Base-by-base conservation (phyloP, 106 monocot genomes). In the Platanthera guangdongensis region DNA sequence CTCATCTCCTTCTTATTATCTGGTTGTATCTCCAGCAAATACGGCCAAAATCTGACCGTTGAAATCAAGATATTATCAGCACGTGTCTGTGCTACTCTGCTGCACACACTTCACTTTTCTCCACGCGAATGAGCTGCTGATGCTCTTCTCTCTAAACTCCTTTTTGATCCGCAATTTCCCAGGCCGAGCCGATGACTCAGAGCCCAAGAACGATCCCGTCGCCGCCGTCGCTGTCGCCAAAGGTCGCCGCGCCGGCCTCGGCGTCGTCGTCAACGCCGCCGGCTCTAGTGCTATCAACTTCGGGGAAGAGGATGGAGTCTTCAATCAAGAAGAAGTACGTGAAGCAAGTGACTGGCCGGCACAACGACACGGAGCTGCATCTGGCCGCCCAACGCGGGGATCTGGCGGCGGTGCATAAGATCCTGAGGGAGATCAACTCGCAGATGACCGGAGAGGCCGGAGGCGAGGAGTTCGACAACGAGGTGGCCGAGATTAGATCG, bases 311-410 rank as follows among this genome's bases (percentile, higher is more conserved):
- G 53, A 83, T 89, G 74, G 83, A 83, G 52, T 74, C 74, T 65
- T 49, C 80, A 48, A 76, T 76, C 55, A 78, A 79, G 74, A 85
- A 86, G 79, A 85, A 86, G 77, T 89, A 89, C 76, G 86, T 89
- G 82, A 85, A 85, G 75, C 89, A 89, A 84, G 89, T 89, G 55
- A 89, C 89, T 6, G 89, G 89, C 6, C 78, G 84, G 53, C 86
- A 84, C 77, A 89, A 89, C 75, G 89, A 89, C 70, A 86, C 86
- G 50, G 89, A 89, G 82, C 84, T 89, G 72, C 89, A 89, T 74
- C 76, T 89, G 49, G 89, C 89, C 51, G 89, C 89, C n/a, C 84
- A 79, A 55, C 67, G 80, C 71, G 89, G 89, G 60, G 89, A 89
- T 71, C 73, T 75, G 7, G 78, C 55, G 50, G 81, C 82, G 9